Percentiles rank a stretch among this genome's conserved stretches.
These are phyloP conservation scores for Apiospora marii DNA, from an alignment of 2,329 filamentous ascomycete genomes.

Conservation along the genomic window DNA sequence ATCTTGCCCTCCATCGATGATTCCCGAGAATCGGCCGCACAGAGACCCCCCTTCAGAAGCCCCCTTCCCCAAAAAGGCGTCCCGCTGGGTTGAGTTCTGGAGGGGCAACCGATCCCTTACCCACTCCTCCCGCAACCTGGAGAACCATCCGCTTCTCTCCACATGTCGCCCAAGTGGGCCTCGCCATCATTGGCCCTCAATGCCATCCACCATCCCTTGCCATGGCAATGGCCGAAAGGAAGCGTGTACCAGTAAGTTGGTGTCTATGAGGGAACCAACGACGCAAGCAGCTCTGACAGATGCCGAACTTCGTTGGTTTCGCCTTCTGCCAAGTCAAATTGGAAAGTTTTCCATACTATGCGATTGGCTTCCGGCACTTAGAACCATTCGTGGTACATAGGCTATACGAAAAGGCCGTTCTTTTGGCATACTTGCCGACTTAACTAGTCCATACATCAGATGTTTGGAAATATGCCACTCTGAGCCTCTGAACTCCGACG, in stretches of 20 bases:
- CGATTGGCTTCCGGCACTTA: neutral
- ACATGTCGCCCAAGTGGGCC: neutral
- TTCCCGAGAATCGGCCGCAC: neutral
- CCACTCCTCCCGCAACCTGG: conserved; percentile 1
- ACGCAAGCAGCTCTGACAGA: no score
- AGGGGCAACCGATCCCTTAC: neutral
- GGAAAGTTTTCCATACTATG: neutral
- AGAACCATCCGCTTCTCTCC: conserved; percentile 1
- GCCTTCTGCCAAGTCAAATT: no score
- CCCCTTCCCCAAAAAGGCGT: no score
- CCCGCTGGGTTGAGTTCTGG: neutral
- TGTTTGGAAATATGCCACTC: neutral
- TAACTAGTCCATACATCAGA: neutral
- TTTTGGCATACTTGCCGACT: neutral
- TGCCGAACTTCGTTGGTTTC: no score
- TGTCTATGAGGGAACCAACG: no score
- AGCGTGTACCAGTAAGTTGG: no score
- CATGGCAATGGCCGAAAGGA: no score
- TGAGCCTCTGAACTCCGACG: no score
- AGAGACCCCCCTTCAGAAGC: no score
- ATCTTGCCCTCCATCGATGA: neutral
- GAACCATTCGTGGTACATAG: neutral
- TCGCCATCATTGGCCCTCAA: neutral
- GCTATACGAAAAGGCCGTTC: neutral
- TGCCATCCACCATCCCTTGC: neutral